phyloP scores from a whole-genome alignment of 805 yeast genomes.

The Metschnikowia kunwiensis region DNA sequence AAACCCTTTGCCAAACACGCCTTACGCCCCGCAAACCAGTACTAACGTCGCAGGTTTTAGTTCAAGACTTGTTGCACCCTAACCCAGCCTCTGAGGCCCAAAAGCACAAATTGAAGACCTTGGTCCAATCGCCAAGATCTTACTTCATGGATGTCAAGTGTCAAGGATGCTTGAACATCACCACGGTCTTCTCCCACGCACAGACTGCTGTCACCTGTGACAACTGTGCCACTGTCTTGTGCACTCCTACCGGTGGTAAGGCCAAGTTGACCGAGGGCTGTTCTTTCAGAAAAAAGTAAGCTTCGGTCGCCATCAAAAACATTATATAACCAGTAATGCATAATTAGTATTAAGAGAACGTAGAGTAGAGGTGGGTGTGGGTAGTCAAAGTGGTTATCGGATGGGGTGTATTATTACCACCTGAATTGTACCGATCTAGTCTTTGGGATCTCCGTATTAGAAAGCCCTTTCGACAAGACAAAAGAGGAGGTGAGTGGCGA shows the following conservation, averaged over 20 bases:
- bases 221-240: slow-evolving; percentile 39
- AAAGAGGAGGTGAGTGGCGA: no score
- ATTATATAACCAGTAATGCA: slow-evolving; percentile 14
- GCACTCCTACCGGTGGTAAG: slow-evolving; percentile 44
- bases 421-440: no score
- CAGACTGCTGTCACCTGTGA: slow-evolving; percentile 44
- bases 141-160: slow-evolving; percentile 44
- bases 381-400: no score
- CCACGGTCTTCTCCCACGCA: slow-evolving; percentile 42
- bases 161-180: slow-evolving; percentile 41
- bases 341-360: slow-evolving; percentile 7
- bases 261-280: slow-evolving; percentile 43
- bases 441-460: no score
- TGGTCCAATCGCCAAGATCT: slow-evolving; percentile 42
- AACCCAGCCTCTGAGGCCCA: slow-evolving; percentile 37
- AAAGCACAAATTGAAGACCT: slow-evolving; percentile 37
- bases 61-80: slow-evolving; percentile 44
- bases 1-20: no score
- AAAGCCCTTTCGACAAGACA: no score
- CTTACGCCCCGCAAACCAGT: no score
- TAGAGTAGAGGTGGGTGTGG: neutral
- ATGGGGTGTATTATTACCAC: no score
- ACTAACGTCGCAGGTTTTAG: slow-evolving; percentile 34
- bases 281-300: slow-evolving; percentile 41
- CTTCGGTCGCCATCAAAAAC: slow-evolving; percentile 8